A percentile compares a stretch with the other conserved stretches of the same genome.
phyloP scores from a whole-genome alignment of 176 grass and related monocot genomes.

The Dactylis glomerata region DNA sequence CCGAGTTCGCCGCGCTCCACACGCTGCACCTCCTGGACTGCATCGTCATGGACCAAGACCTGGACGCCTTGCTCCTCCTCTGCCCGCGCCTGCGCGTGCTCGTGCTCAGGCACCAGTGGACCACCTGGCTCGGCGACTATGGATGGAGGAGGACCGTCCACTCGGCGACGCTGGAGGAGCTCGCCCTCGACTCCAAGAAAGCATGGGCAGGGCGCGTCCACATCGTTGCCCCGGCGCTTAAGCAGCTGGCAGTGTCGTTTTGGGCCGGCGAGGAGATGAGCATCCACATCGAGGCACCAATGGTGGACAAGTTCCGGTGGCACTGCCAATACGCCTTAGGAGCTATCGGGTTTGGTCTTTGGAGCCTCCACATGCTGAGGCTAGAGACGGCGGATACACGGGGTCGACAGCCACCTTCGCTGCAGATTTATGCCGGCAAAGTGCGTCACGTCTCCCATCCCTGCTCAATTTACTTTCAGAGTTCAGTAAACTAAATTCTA shows the following conservation, averaged over 20 bases:
- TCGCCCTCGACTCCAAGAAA: not conserved
- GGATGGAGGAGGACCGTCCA: not conserved
- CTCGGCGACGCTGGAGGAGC: not conserved
- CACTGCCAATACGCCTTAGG: accelerated
- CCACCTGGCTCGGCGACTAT: not conserved
- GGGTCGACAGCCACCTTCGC: not conserved
- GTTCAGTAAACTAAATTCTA: not conserved
- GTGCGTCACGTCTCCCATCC: not conserved
- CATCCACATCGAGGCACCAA: not conserved
- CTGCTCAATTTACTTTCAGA: not conserved
- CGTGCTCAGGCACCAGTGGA: not conserved
- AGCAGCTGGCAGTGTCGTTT: not conserved
- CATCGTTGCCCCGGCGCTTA: not conserved
- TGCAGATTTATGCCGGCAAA: not conserved
- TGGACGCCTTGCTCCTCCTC: not conserved
- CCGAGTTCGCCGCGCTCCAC: not conserved
- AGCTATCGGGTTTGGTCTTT: not conserved
- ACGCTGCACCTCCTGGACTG: not conserved
- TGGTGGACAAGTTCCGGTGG: not conserved
- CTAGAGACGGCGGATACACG: not conserved
- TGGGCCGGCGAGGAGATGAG: not conserved
- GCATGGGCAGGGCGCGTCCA: not conserved
- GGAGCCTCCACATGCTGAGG: not conserved
- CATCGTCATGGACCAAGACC: too few relatives aligned
- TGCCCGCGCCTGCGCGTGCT: not conserved